Evolutionary conservation across 1,139 yeast genomes (phyloP), one percentile per base, ranked within the genome.

Genomic region (Ogataea hybrid): DNA sequence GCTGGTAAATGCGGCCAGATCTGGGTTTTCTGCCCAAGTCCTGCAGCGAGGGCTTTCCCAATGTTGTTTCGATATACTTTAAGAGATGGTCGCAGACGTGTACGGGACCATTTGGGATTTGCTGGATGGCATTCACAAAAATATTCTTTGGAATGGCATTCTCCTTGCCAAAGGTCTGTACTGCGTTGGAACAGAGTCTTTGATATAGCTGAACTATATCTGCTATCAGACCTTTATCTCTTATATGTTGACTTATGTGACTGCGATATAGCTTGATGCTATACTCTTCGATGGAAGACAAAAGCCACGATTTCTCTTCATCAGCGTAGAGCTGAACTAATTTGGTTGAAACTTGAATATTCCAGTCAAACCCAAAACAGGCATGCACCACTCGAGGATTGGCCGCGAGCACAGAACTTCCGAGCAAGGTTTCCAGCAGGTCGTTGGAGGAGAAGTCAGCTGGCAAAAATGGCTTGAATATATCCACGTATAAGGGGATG

Each of bases 71-170:
- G 20, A 49, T 30, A 25, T 25, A 41, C 18, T 40, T 46, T 3
- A 51, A 32, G 3, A 51, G 20, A 9, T 21, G 31, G 27, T 50
- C 51, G 34, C 51, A 43, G 3, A 51, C 14, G n/a, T 33, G 6
- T 10, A 23, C 37, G 2, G 45, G 28, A 1, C 46, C 48, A 35
- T 41, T 33, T 10, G 35, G 20, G 4, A 41, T 20, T 10, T 25
- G 18, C 9, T 28, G 16, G 11, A 51, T 35, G 2, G 38, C 47
- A 5, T 39, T 37, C 8, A 30, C 33, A 23, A 39, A 44, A 10
- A 40, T 21, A 7, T 34, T 33, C 27, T 28, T 25, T 11, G 43
- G 25, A 45, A 20, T 11, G 11, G 30, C 30, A 18, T 27, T 10
- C 11, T 23, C 27, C 6, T 12, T 25, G 20, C 39, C 39, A 36